Evolutionary conservation across 2,329 filamentous ascomycete species (phyloP), one percentile per base, ranked within the genome.

Genomic region (Fusarium chaquense): DNA sequence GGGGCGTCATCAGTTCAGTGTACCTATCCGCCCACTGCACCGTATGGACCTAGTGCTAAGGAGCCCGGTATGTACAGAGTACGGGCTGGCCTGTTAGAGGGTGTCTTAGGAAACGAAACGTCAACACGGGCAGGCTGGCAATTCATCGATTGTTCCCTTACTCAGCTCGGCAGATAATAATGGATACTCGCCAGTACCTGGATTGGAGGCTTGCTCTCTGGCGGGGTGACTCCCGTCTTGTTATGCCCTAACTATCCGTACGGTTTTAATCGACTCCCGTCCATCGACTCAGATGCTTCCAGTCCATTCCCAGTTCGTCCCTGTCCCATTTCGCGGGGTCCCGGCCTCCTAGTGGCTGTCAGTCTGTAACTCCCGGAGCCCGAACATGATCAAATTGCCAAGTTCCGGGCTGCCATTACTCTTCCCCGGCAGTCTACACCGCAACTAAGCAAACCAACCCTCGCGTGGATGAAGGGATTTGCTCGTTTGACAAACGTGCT

Each of bases 321-420:
- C 32, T 67, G 57, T 56, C 38, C 55, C 61, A 62, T 66, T 67
- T 67, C 66, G 67, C 56, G 67, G 67, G 67, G 66, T 67, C 44
- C 66, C 52, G 66, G 57, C 20, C 35, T 69, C 38, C 44, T 64
- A 70, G 67, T 70, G 67, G 67, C 68, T 62, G 58, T 50, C 44
- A 40, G 50, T 47, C 52, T 65, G 58, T 47, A 65, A 53, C 47
- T 65, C 65, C 62, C 61, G 54, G 62, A 65, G 47, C 26, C 62
- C 54, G 47, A 65, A 32, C 58, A 36, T 40, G 36, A 20, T 51
- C 49, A 15, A 33, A 65, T 60, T 65, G 54, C 62, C 59, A 68
- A 54, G 58, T 68, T 64, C 53, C 64, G 64, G 65, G 16, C 46
- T 64, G 58, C 22, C 40, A 24, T 57, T 15, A 51, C 30, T 24